Evolutionary conservation across 2,329 filamentous ascomycete genomes (phyloP).

Genomic region (Colletotrichum cuscutae): DNA sequence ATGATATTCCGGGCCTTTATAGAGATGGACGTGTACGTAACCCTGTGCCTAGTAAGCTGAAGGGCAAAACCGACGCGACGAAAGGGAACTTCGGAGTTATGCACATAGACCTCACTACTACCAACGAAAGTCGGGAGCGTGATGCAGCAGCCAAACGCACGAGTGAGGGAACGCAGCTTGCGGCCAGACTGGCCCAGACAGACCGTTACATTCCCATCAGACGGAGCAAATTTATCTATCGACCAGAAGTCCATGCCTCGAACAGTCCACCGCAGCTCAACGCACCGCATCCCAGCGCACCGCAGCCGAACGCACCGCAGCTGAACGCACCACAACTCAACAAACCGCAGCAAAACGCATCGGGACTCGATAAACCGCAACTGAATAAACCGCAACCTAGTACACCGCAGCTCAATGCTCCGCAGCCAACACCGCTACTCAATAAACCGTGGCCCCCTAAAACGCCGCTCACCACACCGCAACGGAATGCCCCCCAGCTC

Average conservation of each 20-base stretch:
- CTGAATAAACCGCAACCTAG: no score
- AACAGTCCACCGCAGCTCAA: constrained; percentile 31
- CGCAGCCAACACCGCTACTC: no score
- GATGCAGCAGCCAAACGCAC: constrained; percentile 68
- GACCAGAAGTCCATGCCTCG: not conserved
- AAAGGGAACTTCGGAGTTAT: constrained; percentile 72
- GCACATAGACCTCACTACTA: constrained; percentile 64
- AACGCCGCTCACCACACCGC: no score
- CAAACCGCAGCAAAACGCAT: not conserved
- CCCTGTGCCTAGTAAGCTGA: constrained; percentile 70
- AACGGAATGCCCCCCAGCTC: no score
- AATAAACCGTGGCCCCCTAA: no score
- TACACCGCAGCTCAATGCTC: not conserved
- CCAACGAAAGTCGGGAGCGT: constrained; percentile 57
- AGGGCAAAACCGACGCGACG: constrained; percentile 65
- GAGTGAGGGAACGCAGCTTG: constrained; percentile 69
- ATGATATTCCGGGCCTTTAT: constrained; percentile 38
- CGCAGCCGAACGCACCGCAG: not conserved
- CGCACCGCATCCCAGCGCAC: not conserved
- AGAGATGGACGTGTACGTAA: constrained; percentile 64
- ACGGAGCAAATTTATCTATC: constrained; percentile 49
- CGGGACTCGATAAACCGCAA: no score
- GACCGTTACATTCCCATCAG: constrained; percentile 63
- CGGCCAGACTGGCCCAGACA: constrained; percentile 65
- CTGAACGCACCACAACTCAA: constrained; percentile 3